Evolutionary conservation across 208 protist genomes (phyloP), one percentile per base, ranked within the genome.

Genomic region (Acanthamoeba lenticulata): DNA sequence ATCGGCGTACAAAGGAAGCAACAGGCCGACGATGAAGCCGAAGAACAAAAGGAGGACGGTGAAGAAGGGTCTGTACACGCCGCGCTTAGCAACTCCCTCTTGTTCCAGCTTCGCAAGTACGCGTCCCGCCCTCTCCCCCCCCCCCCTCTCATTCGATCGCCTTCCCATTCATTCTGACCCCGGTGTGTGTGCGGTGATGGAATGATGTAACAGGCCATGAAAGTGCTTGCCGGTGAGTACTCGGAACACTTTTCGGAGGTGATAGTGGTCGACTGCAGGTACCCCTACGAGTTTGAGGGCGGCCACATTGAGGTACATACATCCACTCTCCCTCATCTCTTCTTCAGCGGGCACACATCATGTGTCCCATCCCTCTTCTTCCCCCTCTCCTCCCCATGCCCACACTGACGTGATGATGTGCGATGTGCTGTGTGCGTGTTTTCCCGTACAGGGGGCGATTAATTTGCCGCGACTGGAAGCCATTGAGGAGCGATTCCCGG

Each of bases 271-370:
- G 95, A 96, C 40, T 96, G 95, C 89, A 24, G 95, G 36, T 96
- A 94, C 32, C 95, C 95, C 21, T 95, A 95, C 67, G 95, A 96
- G 90, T 96, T 91, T 47, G 79, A 96, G 49, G 95, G 94, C 49
- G 95, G 95, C 24, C 94, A 96, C 83, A 94, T 90, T 55, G 83
- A 93, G 89, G 60, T 81, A n/a, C 40, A 96, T 77, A 19, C 29
- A 1, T n/a, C 0, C 34, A 62, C 13, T 62, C 36, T 67, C 44
- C 21, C 4, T 6, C 24, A 69, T 4, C 38, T 6, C 15, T 44
- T 19, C 21, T 11, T 44, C 29, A 7, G 4, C 38, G 67, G n/a
- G n/a, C 36, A 38, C 38, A 44, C 38, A 5, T 44, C n/a, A 9
- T 24, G 9, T 34, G 34, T 77, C 67, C 21, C 69, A 44, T 11